Evolutionary conservation across 768 basidiomycete genomes (phyloP).

Genomic region (Russula compacta): DNA sequence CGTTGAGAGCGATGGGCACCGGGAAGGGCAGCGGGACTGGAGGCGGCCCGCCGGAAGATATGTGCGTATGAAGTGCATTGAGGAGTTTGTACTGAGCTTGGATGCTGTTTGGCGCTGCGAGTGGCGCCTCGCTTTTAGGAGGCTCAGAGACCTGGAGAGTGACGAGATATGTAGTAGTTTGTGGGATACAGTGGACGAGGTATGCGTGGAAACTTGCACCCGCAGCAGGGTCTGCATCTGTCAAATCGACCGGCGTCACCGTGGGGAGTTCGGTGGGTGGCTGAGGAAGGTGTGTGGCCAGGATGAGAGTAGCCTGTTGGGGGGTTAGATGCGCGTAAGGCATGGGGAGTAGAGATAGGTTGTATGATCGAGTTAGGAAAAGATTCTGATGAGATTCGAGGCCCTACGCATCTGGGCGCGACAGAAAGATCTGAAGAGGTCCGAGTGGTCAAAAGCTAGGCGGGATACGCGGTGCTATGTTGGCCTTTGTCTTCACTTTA

Average conservation of each 20-base stretch:
- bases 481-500: not conserved
- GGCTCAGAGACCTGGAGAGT: conserved; percentile 10
- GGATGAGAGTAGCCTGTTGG: conserved; percentile 1
- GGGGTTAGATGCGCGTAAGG: conserved; percentile 2
- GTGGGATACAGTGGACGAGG: not conserved
- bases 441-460: too few species aligned
- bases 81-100: conserved; percentile 22
- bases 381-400: not conserved
- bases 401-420: not conserved
- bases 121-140: not conserved
- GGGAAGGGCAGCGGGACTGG: conserved; percentile 23
- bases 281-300: conserved; percentile 6
- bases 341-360: not conserved
- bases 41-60: conserved; percentile 42
- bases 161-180: not conserved
- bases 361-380: not conserved
- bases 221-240: conserved; percentile 7
- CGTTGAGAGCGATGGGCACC: conserved; percentile 38
- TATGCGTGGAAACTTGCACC: not conserved
- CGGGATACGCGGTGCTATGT: too few species aligned
- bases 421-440: not conserved
- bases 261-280: conserved; percentile 1
- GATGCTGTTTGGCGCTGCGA: conserved; percentile 23
- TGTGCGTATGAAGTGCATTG: conserved; percentile 25
- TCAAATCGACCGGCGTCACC: conserved; percentile 1